Percentiles rank a stretch among this genome's conserved stretches.
Evolutionary conservation across 345 rosid genomes (phyloP).

Genomic region (Brassica incana): DNA sequence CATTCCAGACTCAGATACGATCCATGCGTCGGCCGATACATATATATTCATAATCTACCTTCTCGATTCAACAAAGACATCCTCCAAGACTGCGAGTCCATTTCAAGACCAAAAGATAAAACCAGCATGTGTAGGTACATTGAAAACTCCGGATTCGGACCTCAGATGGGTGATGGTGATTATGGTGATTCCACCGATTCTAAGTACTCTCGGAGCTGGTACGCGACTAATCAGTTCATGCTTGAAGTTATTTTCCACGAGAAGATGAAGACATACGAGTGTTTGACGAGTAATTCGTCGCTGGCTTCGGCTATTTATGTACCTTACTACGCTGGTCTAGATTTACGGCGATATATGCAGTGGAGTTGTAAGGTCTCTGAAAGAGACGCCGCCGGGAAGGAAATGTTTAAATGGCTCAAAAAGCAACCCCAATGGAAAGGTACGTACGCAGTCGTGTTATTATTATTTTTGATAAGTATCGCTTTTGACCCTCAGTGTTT

Average conservation of each 20-base stretch:
- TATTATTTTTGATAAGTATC: neutral
- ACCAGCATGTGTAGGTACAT: constrained; percentile 49
- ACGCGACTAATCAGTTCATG: constrained; percentile 55
- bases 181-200: neutral
- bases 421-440: constrained; percentile 51
- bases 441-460: neutral
- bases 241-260: constrained; percentile 54
- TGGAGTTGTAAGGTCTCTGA: constrained; percentile 35
- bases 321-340: constrained; percentile 56
- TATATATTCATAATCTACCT: constrained; percentile 52
- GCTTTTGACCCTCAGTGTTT: neutral
- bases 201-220: constrained; percentile 19
- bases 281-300: constrained; percentile 53
- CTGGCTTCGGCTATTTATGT: constrained; percentile 53
- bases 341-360: constrained; percentile 51
- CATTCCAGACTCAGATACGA: neutral
- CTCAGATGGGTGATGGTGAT: constrained; percentile 9
- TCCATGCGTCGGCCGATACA: constrained; percentile 45
- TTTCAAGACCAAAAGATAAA: constrained; percentile 45
- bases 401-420: constrained; percentile 41
- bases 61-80: constrained; percentile 49
- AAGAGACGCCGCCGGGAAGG: constrained; percentile 46
- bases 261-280: constrained; percentile 53
- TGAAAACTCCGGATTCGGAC: constrained; percentile 51
- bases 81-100: constrained; percentile 40